Conservation (phyloP, 257 asterid genomes). For the Coffea canephora region DNA sequence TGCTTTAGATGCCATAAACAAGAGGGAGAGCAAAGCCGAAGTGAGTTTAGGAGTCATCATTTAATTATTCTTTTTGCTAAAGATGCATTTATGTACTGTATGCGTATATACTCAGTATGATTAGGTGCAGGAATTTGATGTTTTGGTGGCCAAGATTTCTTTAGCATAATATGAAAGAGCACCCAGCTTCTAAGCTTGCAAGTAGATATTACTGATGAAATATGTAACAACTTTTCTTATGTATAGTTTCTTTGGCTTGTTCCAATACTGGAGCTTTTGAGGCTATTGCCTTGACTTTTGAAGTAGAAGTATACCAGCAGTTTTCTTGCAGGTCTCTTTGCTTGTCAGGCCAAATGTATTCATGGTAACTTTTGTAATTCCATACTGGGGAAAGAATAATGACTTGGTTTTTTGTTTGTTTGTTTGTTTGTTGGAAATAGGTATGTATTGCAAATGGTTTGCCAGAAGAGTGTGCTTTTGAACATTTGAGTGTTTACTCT, state of each 20-base stretch:
- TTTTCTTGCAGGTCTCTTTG: too few species aligned
- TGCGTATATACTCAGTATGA: not conserved
- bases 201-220: not conserved
- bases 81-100: not conserved
- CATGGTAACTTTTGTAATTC: not conserved
- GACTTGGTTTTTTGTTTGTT: not conserved
- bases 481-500: too few species aligned
- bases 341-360: not conserved
- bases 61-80: not conserved
- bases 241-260: not conserved
- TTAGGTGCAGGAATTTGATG: not conserved
- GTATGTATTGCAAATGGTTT: not conserved
- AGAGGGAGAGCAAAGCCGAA: too few species aligned
- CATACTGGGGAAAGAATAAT: not conserved
- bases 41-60: too few species aligned
- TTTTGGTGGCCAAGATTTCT: not conserved
- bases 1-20: too few species aligned
- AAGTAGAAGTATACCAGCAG: too few species aligned
- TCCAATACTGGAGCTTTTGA: not conserved
- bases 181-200: not conserved
- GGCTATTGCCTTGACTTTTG: not conserved
- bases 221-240: not conserved
- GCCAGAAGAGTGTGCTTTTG: not conserved
- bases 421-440: not conserved
- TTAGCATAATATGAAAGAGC: slow-evolving; percentile 4